Evolutionary conservation across 148 eudicot species (phyloP).

Genomic region (Beta vulgaris): DNA sequence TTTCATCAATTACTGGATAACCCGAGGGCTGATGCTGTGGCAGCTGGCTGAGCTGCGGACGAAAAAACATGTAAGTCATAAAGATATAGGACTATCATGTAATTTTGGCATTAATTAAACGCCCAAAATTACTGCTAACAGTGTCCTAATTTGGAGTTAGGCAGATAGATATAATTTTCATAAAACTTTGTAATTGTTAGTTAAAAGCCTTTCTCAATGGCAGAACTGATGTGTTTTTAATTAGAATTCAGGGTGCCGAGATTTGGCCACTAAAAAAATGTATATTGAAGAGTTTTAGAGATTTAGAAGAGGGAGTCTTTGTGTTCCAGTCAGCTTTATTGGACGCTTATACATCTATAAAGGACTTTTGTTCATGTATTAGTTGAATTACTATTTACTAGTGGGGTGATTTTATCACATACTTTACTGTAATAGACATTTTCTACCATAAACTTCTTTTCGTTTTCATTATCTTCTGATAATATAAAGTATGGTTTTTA

Average conservation of each 20-base stretch:
- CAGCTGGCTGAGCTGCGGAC: conserved; percentile 56
- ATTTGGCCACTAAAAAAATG: conserved; percentile 27
- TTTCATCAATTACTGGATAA: conserved; percentile 76
- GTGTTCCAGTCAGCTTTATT: not conserved
- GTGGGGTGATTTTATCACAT: conserved; percentile 9
- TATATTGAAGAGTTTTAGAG: conserved; percentile 26
- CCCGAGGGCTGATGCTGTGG: conserved; percentile 74
- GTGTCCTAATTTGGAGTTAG: conserved; percentile 26
- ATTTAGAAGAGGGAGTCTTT: conserved; percentile 5
- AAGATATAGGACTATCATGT: conserved; percentile 32
- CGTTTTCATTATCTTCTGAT: not conserved
- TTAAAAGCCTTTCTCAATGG: conserved; percentile 35
- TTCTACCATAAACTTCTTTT: not conserved
- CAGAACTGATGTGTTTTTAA: conserved; percentile 56
- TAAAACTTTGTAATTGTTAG: conserved; percentile 24
- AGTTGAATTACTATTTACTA: conserved; percentile 1
- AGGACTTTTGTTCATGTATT: conserved; percentile 11
- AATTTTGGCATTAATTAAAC: conserved; percentile 60
- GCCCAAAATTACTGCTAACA: conserved; percentile 64
- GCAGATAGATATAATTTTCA: conserved; percentile 25
- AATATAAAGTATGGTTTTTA: not conserved
- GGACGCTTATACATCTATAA: conserved; percentile 6
- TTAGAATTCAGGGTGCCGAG: conserved; percentile 45
- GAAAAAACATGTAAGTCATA: conserved; percentile 14
- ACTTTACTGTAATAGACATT: not conserved